These are phyloP conservation scores for Hygrocybe coccinea DNA, from an alignment of 768 basidiomycete genomes.

Conservation along the genomic window DNA sequence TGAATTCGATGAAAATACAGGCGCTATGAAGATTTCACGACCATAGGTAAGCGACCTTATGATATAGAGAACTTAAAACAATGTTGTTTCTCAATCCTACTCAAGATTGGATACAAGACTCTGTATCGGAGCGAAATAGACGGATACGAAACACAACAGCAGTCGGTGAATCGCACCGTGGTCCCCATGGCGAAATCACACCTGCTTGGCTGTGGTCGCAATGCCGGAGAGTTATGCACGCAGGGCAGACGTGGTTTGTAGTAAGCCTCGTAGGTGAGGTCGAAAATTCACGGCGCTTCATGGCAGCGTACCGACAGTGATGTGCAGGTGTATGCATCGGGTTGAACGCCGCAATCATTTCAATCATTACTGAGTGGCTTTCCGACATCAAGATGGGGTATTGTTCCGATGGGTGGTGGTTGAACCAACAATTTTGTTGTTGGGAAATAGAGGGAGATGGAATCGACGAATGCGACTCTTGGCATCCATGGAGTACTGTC, in stretches of 20 bases:
- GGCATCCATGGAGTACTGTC: slow-evolving; percentile 84
- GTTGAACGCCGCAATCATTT: slow-evolving; percentile 88
- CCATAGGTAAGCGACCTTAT: slow-evolving; percentile 59
- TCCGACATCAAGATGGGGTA: slow-evolving; percentile 98
- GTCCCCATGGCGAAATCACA: slow-evolving; percentile 48
- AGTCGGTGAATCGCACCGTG: slow-evolving; percentile 38
- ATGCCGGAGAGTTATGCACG: slow-evolving; percentile 52
- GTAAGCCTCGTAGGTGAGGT: slow-evolving; percentile 82
- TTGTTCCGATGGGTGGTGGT: slow-evolving; percentile 96
- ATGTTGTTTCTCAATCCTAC: background rate
- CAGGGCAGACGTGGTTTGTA: slow-evolving; percentile 89
- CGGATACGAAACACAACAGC: slow-evolving; percentile 59
- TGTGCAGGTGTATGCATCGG: slow-evolving; percentile 81
- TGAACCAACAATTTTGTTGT: slow-evolving; percentile 97
- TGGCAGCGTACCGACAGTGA: slow-evolving; percentile 3
- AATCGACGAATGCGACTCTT: slow-evolving; percentile 76
- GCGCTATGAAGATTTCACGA: slow-evolving; percentile 92
- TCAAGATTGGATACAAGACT: slow-evolving; percentile 96
- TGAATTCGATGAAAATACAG: slow-evolving; percentile 33
- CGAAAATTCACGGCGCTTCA: background rate
- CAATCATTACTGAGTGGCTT: slow-evolving; percentile 94
- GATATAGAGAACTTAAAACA: background rate
- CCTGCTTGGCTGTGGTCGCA: slow-evolving; percentile 59
- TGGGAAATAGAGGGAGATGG: slow-evolving; percentile 89
- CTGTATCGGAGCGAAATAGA: slow-evolving; percentile 79